A percentile compares a stretch with the other conserved stretches of the same genome.
These are phyloP conservation scores for Eucalyptus lansdowneana DNA, from an alignment of 345 rosid species.

Conservation along the genomic window DNA sequence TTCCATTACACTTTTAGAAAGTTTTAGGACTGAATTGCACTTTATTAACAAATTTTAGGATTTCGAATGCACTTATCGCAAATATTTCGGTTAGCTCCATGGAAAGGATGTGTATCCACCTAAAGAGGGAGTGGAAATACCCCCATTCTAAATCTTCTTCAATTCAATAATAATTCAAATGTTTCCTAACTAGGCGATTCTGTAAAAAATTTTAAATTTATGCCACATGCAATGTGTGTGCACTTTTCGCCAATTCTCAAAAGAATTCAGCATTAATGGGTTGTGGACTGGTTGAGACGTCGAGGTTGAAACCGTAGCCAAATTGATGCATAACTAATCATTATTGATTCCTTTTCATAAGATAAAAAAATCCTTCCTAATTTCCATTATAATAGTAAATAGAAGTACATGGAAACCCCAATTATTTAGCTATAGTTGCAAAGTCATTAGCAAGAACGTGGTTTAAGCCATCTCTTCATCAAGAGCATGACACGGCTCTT, in stretches of 20 bases:
- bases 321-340: not conserved
- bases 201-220: too few relatives aligned
- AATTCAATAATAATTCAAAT: not conserved
- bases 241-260: too few relatives aligned
- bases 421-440: not conserved
- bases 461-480: too few relatives aligned
- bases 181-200: not conserved
- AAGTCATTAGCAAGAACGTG: not conserved
- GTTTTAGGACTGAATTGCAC: rapidly evolving
- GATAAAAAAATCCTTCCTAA: not conserved
- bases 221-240: too few relatives aligned
- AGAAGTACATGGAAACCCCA: not conserved
- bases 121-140: not conserved
- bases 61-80: rapidly evolving
- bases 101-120: not conserved
- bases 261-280: too few relatives aligned
- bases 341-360: too few relatives aligned
- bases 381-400: not conserved
- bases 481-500: not conserved
- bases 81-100: too few relatives aligned
- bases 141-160: not conserved
- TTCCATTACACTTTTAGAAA: too few relatives aligned
- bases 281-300: too few relatives aligned
- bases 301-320: too few relatives aligned
- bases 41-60: too few relatives aligned